phyloP scores from a whole-genome alignment of 305 asterid species.

The Stenogyne calaminthoides region DNA sequence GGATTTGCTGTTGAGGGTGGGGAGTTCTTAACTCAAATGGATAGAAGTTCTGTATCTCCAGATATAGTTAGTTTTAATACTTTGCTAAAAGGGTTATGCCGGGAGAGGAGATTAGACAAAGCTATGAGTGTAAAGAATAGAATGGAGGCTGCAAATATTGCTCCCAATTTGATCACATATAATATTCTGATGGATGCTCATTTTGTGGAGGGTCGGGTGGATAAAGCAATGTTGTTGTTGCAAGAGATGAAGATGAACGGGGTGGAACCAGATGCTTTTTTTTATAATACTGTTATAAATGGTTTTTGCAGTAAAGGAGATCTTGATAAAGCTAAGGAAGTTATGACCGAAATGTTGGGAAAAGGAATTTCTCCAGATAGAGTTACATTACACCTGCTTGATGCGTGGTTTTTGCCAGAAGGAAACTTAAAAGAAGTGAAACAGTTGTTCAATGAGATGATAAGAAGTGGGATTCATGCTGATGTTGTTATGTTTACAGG shows the following conservation, averaged over 20 bases:
- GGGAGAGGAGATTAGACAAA: conserved; percentile 44
- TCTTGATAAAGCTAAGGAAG: conserved; percentile 48
- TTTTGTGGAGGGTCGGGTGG: conserved; percentile 47
- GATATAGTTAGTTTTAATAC: conserved; percentile 64
- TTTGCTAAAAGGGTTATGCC: conserved; percentile 61
- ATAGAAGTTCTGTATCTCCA: conserved; percentile 35
- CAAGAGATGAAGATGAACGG: conserved; percentile 56
- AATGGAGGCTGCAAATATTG: conserved; percentile 52
- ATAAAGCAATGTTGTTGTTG: conserved; percentile 43
- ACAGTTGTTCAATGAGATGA: conserved; percentile 53
- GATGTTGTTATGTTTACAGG: conserved; percentile 56
- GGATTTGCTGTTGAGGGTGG: conserved; percentile 49
- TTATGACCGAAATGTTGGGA: conserved; percentile 56
- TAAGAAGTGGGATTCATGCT: conserved; percentile 54
- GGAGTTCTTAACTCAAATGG: conserved; percentile 47
- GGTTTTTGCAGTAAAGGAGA: conserved; percentile 54
- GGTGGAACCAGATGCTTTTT: conserved; percentile 49
- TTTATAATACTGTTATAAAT: conserved; percentile 48
- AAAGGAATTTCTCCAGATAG: conserved; percentile 55
- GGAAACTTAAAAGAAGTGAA: conserved; percentile 57
- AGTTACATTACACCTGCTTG: conserved; percentile 58
- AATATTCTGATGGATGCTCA: conserved; percentile 48
- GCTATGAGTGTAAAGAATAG: conserved; percentile 51
- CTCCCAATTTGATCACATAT: conserved; percentile 50
- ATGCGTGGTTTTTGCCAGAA: conserved; percentile 53